A percentile compares a stretch with the other conserved stretches of the same genome.
phyloP scores from a whole-genome alignment of 225 moss, liverwort and hornwort species.

The Anthoceros angustus region DNA sequence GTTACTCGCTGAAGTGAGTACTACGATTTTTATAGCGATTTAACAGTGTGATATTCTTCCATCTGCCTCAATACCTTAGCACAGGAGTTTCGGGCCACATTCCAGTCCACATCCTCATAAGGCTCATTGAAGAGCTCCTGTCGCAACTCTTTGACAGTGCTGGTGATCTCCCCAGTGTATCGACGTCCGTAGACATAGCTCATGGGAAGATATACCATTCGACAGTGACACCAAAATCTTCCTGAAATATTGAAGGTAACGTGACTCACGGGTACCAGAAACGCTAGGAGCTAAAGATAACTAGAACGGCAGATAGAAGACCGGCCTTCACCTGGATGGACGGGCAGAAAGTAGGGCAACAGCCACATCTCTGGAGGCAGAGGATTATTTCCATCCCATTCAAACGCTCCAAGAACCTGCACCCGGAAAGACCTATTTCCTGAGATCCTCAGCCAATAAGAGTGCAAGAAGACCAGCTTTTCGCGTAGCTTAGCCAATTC shows the following conservation, averaged over 20 bases:
- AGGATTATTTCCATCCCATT: constrained; percentile 88
- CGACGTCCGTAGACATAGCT: constrained; percentile 73
- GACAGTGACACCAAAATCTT: constrained; percentile 96
- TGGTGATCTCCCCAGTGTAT: constrained; percentile 51
- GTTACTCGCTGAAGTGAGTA: neutral
- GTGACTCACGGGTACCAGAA: no score
- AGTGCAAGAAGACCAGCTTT: neutral
- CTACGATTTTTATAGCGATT: constrained; percentile 1
- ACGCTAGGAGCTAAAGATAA: neutral
- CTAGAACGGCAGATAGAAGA: neutral
- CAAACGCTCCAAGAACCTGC: constrained; percentile 88
- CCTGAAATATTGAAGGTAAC: constrained; percentile 25
- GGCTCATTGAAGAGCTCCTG: constrained; percentile 61
- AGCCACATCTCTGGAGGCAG: constrained; percentile 90
- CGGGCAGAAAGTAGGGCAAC: constrained; percentile 57
- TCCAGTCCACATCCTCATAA: constrained; percentile 67
- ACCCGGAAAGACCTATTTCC: constrained; percentile 5
- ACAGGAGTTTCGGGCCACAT: constrained; percentile 69
- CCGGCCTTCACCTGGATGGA: constrained; percentile 57
- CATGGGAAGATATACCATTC: constrained; percentile 98
- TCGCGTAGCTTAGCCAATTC: neutral
- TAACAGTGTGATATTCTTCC: neutral
- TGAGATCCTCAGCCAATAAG: neutral
- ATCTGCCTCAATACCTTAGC: constrained; percentile 42
- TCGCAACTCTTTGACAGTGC: constrained; percentile 49